phyloP scores from a whole-genome alignment of 495 filamentous ascomycete species.

The Neurospora sublineolata region DNA sequence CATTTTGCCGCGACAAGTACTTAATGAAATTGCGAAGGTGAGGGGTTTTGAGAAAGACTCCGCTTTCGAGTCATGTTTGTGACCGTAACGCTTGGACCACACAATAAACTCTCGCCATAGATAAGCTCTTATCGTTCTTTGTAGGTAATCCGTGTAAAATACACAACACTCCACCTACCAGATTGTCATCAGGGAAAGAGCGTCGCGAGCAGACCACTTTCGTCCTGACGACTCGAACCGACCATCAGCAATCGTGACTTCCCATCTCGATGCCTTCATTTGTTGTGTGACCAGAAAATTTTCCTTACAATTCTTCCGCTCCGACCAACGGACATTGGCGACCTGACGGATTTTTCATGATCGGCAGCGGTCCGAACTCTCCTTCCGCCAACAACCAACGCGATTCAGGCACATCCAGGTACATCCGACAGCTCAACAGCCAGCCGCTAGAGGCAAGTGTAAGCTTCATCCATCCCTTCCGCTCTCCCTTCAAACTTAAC shows the following conservation, averaged over 20 bases:
- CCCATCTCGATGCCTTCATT: background rate
- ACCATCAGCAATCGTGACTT: background rate
- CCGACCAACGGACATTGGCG: background rate
- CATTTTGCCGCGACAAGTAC: background rate
- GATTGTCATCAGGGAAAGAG: background rate
- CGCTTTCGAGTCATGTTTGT: background rate
- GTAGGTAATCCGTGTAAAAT: no score
- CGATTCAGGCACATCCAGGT: background rate
- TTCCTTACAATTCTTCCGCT: background rate
- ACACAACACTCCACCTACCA: background rate
- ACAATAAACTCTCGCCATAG: rapidly evolving
- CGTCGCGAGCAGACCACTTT: background rate
- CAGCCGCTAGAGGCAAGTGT: background rate
- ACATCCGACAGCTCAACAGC: background rate
- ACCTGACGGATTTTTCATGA: background rate
- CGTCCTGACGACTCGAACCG: background rate
- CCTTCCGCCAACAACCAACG: background rate
- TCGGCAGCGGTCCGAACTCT: background rate
- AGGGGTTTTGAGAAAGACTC: background rate
- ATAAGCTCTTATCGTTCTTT: background rate
- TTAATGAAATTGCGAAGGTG: background rate
- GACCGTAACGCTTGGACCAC: background rate
- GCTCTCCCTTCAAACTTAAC: background rate
- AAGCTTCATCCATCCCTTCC: background rate
- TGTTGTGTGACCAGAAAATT: background rate